Conservation (phyloP, 331 rosid species). For the Dryas integrifolia region DNA sequence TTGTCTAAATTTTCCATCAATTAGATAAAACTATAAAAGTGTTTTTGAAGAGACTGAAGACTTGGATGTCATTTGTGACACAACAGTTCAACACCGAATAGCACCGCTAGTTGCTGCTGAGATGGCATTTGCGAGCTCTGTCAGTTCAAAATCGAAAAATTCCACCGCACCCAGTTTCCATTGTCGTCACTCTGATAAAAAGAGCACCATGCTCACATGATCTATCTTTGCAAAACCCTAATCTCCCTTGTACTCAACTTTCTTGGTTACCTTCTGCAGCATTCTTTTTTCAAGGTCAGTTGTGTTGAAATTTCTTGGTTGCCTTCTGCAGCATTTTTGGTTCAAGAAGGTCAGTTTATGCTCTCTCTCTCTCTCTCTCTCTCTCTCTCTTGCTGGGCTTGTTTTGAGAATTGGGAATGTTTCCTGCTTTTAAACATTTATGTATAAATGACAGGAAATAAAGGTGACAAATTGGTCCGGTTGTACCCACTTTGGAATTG, state of each 20-base stretch:
- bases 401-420: background rate
- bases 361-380: conserved; percentile 11
- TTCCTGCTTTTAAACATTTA: conserved; percentile 6
- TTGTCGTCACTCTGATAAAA: background rate
- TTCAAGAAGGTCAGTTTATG: conserved; percentile 11
- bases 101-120: background rate
- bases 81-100: background rate
- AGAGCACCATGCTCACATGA: background rate
- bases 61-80: no score
- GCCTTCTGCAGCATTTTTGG: background rate
- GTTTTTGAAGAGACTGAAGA: no score
- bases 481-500: background rate
- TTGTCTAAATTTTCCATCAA: no score
- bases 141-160: background rate
- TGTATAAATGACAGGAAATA: background rate
- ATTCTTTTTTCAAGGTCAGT: conserved; percentile 15
- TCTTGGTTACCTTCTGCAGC: background rate
- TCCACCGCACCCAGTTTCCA: background rate
- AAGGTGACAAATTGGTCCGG: background rate
- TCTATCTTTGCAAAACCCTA: conserved; percentile 20
- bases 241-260: background rate
- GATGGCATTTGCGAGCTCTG: background rate
- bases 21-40: no score
- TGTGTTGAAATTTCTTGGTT: background rate
- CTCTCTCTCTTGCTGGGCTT: background rate